Base-by-base conservation (phyloP, 2,329 filamentous ascomycete species). In the Knoxdaviesia capensis region DNA sequence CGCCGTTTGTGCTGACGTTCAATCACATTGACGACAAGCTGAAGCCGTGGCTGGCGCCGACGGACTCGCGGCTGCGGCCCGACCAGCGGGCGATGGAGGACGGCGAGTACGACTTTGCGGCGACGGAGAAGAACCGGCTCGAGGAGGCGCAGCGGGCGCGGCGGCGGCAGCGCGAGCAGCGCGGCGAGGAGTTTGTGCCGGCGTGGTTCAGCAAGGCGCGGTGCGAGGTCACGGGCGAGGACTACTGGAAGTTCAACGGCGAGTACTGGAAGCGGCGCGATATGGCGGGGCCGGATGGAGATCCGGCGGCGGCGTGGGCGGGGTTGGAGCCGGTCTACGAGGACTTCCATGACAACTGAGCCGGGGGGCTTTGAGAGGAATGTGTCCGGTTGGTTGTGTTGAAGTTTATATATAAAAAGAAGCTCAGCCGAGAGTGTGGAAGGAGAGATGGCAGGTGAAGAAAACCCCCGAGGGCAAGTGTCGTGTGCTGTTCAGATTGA, bases 51-150 rank as follows among this genome's bases (percentile, higher is more conserved):
- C 63, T 98, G 10, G 82, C 90, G 34, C 90, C 90, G 1, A 98
- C 90, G 0, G 90, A 98, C 57, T 93, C 88, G 1, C 71, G 90
- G n/a, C 66, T 94, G 32, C 71, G 90, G 31, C 88, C 90, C 0
- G 90, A 98, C 58, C 90, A 98, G 63, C 72, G 90, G 7, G 90
- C 90, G 2, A 98, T 98, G 90, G 90, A 98, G 57, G 87, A 96
- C 47, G 90, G 88, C n/a, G 75, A 87, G 59, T 98, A 98, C 54
- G 88, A 96, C 53, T 69, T 90, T 45, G 90, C 90, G 1, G 90
- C 88, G 0, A 74, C 72, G 5, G 90, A 98, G 65, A 98, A 98
- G 72, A 90, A 88, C 53, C 71, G 90, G 1, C 73, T 98, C 0
- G 90, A 98, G 59, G 82, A 94, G 63, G 86, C 78, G 48, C 90